Base-by-base conservation (phyloP, 2,329 filamentous ascomycete genomes). In the Aplosporella prunicola region DNA sequence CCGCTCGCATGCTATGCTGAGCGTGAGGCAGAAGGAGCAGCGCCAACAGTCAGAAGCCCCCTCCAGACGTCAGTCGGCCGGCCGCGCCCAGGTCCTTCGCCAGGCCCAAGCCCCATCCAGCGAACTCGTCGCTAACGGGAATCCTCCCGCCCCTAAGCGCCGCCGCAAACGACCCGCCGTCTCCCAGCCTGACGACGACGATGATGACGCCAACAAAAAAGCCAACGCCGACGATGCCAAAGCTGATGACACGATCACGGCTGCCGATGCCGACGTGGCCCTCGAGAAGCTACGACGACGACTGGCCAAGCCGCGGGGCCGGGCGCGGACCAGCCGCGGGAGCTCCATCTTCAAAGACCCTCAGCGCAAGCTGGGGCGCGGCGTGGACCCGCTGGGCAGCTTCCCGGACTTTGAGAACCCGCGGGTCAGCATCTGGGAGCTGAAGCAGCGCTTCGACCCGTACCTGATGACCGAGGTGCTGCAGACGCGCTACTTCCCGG, bases 1-100 rank as follows among this genome's bases (percentile, higher is more conserved):
- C 32, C 32, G 38, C 22, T 35, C 32, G 13, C 38, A 40, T 35
- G 38, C 38, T n/a, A 40, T 40, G 38, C 38, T 40, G 17, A 35
- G 29, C 38, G 31, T 35, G 20, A 40, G 32, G 22, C 25, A 40
- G 20, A 25, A 20, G 13, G 38, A 40, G 32, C 38, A 40, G 22
- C n/a, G n/a, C n/a, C n/a, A n/a, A n/a, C n/a, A n/a, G n/a, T n/a
- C n/a, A n/a, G n/a, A n/a, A n/a, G n/a, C n/a, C n/a, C n/a, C n/a
- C n/a, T n/a, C n/a, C n/a, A n/a, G n/a, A n/a, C n/a, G n/a, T n/a
- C 30, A 39, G 28, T 28, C 32, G 14, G 18, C 15, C 27, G n/a
- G 14, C 24, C 24, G 10, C 27, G 18, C 5, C 13, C 9, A 16
- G 14, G 27, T 29, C 14, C 13, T 29, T 16, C 15, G 27, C 9